Evolutionary conservation across 805 yeast species (phyloP).

Genomic region (Millerozyma miso): DNA sequence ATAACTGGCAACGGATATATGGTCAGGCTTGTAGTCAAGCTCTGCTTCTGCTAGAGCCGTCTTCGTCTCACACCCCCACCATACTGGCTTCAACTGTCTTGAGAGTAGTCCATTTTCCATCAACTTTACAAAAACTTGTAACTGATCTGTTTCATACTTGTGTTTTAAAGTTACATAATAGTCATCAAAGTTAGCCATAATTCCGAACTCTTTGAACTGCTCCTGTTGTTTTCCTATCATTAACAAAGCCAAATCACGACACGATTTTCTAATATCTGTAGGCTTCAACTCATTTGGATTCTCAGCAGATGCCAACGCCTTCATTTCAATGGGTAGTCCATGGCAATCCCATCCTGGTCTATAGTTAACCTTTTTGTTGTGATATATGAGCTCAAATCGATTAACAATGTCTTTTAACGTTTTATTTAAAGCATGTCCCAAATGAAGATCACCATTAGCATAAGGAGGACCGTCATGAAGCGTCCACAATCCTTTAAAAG

Average conservation of each 20-base stretch:
- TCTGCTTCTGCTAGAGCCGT: constrained; percentile 98
- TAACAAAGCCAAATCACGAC: constrained; percentile 62
- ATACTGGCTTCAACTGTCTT: constrained; percentile 90
- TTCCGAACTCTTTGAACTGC: constrained; percentile 66
- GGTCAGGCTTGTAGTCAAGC: constrained; percentile 75
- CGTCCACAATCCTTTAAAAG: constrained; percentile 45
- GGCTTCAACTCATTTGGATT: constrained; percentile 28
- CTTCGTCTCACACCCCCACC: constrained; percentile 92
- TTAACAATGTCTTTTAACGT: constrained; percentile 81
- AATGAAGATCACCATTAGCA: constrained; percentile 90
- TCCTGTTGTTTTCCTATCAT: constrained; percentile 61
- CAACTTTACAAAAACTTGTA: constrained; percentile 63
- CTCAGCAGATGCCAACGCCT: constrained; percentile 45
- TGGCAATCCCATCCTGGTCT: constrained; percentile 99
- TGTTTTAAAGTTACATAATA: constrained; percentile 72
- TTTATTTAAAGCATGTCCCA: constrained; percentile 91
- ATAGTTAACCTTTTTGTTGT: constrained; percentile 62
- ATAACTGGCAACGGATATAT: constrained; percentile 63
- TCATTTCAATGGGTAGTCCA: constrained; percentile 93
- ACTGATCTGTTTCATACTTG: constrained; percentile 70
- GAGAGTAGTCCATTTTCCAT: constrained; percentile 64
- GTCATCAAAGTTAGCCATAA: constrained; percentile 77
- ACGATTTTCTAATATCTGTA: constrained; percentile 59
- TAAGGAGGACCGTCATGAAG: constrained; percentile 98
- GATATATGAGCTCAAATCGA: constrained; percentile 57